phyloP scores from a whole-genome alignment of 352 stramenopile species.

The Pythium chondricola region DNA sequence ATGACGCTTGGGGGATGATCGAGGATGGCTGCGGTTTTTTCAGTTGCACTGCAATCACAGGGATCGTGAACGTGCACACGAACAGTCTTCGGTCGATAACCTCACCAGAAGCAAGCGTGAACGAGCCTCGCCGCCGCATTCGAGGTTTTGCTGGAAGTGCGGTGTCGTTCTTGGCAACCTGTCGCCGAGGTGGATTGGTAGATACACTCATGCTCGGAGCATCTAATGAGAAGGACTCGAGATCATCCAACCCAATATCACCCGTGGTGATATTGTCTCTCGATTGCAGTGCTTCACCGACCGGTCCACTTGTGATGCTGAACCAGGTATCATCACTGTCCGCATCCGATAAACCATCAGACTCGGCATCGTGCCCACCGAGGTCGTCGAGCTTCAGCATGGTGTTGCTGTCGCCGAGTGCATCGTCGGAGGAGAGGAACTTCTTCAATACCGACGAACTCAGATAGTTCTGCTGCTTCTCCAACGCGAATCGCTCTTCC shows the following conservation, averaged over 20 bases:
- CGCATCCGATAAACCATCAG: constrained; percentile 58
- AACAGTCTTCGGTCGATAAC: constrained; percentile 64
- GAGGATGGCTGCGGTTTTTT: constrained; percentile 61
- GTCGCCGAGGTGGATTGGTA: constrained; percentile 1
- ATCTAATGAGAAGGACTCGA: constrained; percentile 17
- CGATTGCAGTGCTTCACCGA: constrained; percentile 20
- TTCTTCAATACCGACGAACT: constrained; percentile 45
- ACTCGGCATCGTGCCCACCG: constrained; percentile 20
- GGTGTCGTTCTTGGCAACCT: neutral
- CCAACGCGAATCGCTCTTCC: constrained; percentile 18
- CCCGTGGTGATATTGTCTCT: too few relatives aligned
- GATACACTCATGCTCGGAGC: too few relatives aligned
- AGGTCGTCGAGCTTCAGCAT: constrained; percentile 19
- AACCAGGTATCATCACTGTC: constrained; percentile 88
- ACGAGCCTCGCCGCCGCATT: constrained; percentile 13
- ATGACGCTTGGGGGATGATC: constrained; percentile 38
- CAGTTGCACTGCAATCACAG: constrained; percentile 72
- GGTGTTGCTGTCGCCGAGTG: constrained; percentile 13
- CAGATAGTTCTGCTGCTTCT: constrained; percentile 31
- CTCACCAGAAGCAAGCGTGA: constrained; percentile 27
- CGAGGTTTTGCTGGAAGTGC: neutral
- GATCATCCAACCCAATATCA: too few relatives aligned
- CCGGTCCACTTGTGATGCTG: constrained; percentile 70
- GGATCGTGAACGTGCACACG: constrained; percentile 79
- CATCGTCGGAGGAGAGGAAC: constrained; percentile 38